Evolutionary conservation across 352 stramenopile species (phyloP).

Genomic region (Phytophthora fragariae): DNA sequence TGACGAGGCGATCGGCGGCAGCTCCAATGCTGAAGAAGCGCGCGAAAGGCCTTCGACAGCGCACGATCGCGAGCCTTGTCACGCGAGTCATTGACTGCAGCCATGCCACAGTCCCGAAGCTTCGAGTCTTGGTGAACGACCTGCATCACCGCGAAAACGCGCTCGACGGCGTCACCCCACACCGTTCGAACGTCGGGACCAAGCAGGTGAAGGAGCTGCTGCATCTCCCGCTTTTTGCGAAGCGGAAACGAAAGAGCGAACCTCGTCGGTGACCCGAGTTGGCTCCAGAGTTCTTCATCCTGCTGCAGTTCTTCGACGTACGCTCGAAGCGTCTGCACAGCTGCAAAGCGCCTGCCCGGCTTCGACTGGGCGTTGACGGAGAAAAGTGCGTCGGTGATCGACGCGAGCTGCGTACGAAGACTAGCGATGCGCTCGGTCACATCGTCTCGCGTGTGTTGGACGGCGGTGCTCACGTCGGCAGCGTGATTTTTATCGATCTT

Average conservation of each 20-base stretch:
- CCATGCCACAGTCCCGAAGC: neutral
- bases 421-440: constrained; percentile 17
- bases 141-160: constrained; percentile 41
- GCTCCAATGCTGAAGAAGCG: constrained; percentile 35
- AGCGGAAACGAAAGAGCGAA: constrained; percentile 42
- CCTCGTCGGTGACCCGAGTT: constrained; percentile 35
- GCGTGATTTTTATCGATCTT: constrained; percentile 33
- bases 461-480: neutral
- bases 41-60: constrained; percentile 34
- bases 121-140: constrained; percentile 8
- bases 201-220: constrained; percentile 37
- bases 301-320: constrained; percentile 36
- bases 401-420: constrained; percentile 39
- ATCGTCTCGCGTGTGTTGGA: constrained; percentile 15
- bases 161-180: constrained; percentile 38
- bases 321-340: constrained; percentile 31
- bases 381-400: constrained; percentile 39
- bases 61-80: constrained; percentile 26
- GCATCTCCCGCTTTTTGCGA: constrained; percentile 46
- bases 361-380: constrained; percentile 38
- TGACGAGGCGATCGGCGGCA: constrained; percentile 20
- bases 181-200: constrained; percentile 31
- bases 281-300: constrained; percentile 32
- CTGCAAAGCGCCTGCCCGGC: constrained; percentile 28
- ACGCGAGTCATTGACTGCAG: constrained; percentile 4